Evolutionary conservation across 2,329 filamentous ascomycete species (phyloP).

Genomic region (Phyllosticta citribraziliensis): DNA sequence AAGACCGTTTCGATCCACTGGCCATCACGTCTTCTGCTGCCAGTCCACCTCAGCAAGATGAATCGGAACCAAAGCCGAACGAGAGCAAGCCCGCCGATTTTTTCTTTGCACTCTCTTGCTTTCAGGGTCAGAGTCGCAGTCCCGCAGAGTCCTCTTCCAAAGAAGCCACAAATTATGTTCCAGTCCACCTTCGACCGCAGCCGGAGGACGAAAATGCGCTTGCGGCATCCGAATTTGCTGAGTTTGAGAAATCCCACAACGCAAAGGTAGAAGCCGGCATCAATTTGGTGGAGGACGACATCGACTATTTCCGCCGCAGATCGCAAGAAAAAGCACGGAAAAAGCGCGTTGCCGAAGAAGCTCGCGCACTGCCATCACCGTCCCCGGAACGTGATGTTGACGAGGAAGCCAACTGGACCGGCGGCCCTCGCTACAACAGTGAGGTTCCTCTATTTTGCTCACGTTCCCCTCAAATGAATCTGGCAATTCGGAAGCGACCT

Average conservation of each 20-base stretch:
- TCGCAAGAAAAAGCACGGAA: neutral
- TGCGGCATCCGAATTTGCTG: neutral
- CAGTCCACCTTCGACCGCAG: no score
- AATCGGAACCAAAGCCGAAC: no score
- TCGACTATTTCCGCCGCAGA: constrained; percentile 9
- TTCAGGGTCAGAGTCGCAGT: no score
- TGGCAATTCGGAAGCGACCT: neutral
- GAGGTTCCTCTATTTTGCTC: neutral
- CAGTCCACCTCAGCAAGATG: no score
- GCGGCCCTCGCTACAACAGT: neutral
- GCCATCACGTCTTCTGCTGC: no score
- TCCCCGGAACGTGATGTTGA: neutral
- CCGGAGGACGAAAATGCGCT: neutral
- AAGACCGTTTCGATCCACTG: no score
- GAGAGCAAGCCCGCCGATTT: no score
- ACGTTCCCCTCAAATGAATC: neutral
- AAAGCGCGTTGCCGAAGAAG: constrained; percentile 10
- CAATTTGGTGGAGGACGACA: constrained; percentile 6
- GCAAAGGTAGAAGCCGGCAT: neutral
- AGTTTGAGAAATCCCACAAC: neutral
- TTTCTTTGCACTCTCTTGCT: no score
- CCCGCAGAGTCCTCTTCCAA: no score
- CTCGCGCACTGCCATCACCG: neutral
- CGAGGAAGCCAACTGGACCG: neutral
- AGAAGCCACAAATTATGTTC: no score